Evolutionary conservation across 805 yeast genomes (phyloP).

Genomic region (Saccharomycopsis babjevae): DNA sequence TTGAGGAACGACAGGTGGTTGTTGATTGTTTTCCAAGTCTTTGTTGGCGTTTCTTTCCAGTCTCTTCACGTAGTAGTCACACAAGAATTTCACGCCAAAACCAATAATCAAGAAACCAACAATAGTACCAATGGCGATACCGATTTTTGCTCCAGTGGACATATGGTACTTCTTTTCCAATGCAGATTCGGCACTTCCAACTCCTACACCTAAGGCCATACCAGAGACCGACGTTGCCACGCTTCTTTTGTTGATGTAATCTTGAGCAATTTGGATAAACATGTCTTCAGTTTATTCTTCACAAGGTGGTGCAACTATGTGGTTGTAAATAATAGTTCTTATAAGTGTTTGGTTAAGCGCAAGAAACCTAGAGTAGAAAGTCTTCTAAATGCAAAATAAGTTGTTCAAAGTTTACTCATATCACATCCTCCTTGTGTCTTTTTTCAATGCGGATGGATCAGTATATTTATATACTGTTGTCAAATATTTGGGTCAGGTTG

Average conservation of each 20-base stretch:
- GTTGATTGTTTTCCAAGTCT: not conserved
- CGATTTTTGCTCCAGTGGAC: not conserved
- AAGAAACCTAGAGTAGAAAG: too few species aligned
- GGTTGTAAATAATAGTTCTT: not conserved
- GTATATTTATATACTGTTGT: too few species aligned
- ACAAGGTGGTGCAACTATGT: not conserved
- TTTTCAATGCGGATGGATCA: not conserved
- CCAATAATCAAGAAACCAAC: not conserved
- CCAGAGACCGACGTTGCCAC: not conserved
- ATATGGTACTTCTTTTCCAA: not conserved
- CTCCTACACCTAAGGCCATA: not conserved
- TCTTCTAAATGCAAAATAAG: too few species aligned
- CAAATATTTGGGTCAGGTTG: too few species aligned
- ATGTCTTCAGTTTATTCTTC: not conserved
- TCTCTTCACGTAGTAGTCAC: not conserved
- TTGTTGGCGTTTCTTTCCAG: not conserved
- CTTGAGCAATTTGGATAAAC: not conserved
- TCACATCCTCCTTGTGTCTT: too few species aligned
- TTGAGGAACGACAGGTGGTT: not conserved
- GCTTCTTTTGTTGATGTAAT: not conserved
- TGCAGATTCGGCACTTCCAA: not conserved
- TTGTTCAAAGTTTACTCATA: too few species aligned
- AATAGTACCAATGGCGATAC: not conserved
- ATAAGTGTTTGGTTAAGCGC: too few species aligned
- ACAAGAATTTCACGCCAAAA: not conserved